Evolutionary conservation across 2,329 filamentous ascomycete genomes (phyloP).

Genomic region (Curvularia lunata): DNA sequence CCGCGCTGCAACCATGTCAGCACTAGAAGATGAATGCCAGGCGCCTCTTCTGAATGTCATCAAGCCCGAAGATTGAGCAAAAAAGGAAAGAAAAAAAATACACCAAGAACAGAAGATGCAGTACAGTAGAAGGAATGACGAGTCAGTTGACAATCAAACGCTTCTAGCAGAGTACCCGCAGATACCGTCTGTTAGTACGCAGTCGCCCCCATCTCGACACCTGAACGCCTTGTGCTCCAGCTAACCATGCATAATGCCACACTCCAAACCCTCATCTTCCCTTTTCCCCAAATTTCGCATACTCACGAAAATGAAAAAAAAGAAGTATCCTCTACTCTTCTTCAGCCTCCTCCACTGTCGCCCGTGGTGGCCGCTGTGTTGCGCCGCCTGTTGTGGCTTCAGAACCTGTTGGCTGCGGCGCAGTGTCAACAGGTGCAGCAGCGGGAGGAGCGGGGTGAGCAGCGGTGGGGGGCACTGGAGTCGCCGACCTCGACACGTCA

Average conservation of each 20-base stretch:
- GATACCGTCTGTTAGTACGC: background rate
- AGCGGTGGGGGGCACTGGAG: conserved; percentile 6
- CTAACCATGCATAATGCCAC: conserved; percentile 13
- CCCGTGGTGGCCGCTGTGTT: conserved; percentile 40
- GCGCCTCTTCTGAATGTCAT: too few relatives aligned
- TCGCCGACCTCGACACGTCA: conserved; percentile 32
- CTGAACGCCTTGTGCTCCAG: conserved; percentile 2
- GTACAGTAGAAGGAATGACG: background rate
- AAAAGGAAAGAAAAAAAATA: background rate
- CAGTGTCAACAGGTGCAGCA: conserved; percentile 29
- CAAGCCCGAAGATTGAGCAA: background rate
- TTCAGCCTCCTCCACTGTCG: conserved; percentile 49
- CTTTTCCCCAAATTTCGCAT: background rate
- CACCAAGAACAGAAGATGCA: background rate
- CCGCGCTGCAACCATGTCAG: background rate
- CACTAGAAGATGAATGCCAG: too few relatives aligned
- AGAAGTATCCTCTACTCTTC: conserved; percentile 30
- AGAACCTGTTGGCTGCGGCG: conserved; percentile 40
- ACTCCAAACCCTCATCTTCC: background rate
- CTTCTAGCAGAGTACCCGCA: background rate
- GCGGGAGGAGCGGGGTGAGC: background rate
- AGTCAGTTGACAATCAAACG: background rate
- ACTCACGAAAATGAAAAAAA: too few relatives aligned
- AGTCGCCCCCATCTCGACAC: background rate
- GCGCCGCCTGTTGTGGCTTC: conserved; percentile 29